These are phyloP conservation scores for Euphrasia arctica DNA, from an alignment of 305 asterid species.

Conservation along the genomic window DNA sequence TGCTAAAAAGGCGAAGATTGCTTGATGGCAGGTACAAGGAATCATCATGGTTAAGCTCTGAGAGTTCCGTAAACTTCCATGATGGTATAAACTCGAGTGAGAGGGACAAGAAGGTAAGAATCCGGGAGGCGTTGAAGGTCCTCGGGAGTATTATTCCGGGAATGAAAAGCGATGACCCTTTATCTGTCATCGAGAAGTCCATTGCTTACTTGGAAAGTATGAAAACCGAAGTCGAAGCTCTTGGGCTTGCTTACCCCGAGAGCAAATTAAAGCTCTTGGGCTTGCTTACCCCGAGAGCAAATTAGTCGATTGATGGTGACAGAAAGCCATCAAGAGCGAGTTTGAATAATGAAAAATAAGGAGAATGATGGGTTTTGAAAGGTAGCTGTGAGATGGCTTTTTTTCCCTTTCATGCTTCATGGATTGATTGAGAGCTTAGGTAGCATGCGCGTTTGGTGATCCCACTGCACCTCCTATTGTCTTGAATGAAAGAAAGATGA, in stretches of 20 bases:
- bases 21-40: slow-evolving; percentile 54
- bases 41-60: slow-evolving; percentile 37
- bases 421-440: no score
- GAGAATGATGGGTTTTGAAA: no score
- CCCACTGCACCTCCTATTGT: no score
- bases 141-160: slow-evolving; percentile 57
- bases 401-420: no score
- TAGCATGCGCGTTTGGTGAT: no score
- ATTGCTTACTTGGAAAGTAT: slow-evolving; percentile 58
- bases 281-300: slow-evolving; percentile 24
- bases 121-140: slow-evolving; percentile 42
- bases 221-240: slow-evolving; percentile 54
- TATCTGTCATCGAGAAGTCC: slow-evolving; percentile 64
- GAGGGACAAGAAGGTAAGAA: slow-evolving; percentile 43
- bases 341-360: no score
- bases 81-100: slow-evolving; percentile 29
- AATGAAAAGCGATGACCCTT: slow-evolving; percentile 36
- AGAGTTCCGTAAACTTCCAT: background rate
- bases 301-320: background rate
- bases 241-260: slow-evolving; percentile 35
- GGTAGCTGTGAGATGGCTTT: no score
- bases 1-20: slow-evolving; percentile 65
- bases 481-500: background rate
- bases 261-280: slow-evolving; percentile 34
- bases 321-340: no score